phyloP scores from a whole-genome alignment of 768 basidiomycete genomes.

The Omphalotus guepiniiformis region DNA sequence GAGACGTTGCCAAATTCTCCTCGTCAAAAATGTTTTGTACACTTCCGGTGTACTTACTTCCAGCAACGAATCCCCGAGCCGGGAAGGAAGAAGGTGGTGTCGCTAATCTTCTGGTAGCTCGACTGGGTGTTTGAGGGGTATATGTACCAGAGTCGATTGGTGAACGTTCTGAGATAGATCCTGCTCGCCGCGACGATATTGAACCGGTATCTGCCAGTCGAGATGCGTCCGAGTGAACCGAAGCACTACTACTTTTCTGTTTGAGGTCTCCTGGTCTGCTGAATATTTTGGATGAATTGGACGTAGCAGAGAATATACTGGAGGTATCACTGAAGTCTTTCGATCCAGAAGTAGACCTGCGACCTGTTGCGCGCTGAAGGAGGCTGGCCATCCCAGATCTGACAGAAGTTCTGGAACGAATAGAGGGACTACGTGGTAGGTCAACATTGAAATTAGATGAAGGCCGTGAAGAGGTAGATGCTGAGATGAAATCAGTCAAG shows the following conservation, averaged over 20 bases:
- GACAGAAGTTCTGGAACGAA: conserved; percentile 49
- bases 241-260: conserved; percentile 47
- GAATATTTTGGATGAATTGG: conserved; percentile 30
- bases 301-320: conserved; percentile 32
- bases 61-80: conserved; percentile 24
- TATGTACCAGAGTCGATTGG: conserved; percentile 24
- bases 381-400: conserved; percentile 48
- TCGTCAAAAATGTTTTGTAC: conserved; percentile 48
- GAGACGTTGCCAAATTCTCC: conserved; percentile 52
- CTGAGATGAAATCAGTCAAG: not conserved
- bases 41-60: conserved; percentile 30
- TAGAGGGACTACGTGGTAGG: conserved; percentile 44
- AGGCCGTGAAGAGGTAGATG: conserved; percentile 10
- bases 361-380: conserved; percentile 38
- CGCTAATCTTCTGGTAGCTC: conserved; percentile 42
- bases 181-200: conserved; percentile 39
- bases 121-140: conserved; percentile 30
- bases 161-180: conserved; percentile 22
- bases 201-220: conserved; percentile 36
- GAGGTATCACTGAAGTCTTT: conserved; percentile 47
- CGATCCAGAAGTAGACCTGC: conserved; percentile 23
- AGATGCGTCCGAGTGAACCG: conserved; percentile 42
- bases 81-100: conserved; percentile 62
- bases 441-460: conserved; percentile 29
- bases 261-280: conserved; percentile 28